Evolutionary conservation across 2,329 filamentous ascomycete species (phyloP).

Genomic region (Thielaviopsis euricoi): DNA sequence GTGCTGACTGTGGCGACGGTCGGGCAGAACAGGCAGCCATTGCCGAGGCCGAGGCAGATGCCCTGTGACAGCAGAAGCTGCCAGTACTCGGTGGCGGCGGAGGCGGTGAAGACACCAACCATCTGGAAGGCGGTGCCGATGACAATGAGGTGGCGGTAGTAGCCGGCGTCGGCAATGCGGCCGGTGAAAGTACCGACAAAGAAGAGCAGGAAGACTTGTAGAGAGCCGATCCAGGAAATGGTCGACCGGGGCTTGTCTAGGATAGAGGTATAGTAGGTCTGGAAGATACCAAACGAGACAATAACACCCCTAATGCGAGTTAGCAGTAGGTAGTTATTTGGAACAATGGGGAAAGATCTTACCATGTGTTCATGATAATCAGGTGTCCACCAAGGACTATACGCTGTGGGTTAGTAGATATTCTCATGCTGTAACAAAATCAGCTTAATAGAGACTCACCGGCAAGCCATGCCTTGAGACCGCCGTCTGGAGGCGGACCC

Average conservation of each 20-base stretch:
- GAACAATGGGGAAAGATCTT: constrained; percentile 2
- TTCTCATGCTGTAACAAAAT: not conserved
- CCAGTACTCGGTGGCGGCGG: constrained; percentile 31
- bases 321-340: not conserved
- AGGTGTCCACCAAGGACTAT: constrained; percentile 22
- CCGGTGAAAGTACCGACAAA: constrained; percentile 37
- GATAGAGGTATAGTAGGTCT: constrained; percentile 31
- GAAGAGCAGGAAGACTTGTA: constrained; percentile 38
- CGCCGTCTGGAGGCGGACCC: constrained; percentile 35
- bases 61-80: constrained; percentile 40
- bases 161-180: constrained; percentile 35
- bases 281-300: constrained; percentile 39
- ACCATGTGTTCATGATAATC: constrained; percentile 34
- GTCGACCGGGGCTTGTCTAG: constrained; percentile 26
- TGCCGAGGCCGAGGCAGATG: constrained; percentile 36
- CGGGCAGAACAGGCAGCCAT: constrained; percentile 48
- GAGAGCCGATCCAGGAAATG: constrained; percentile 37
- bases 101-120: constrained; percentile 31
- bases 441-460: constrained; percentile 19
- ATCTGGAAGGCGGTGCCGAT: constrained; percentile 26
- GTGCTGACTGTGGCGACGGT: constrained; percentile 48
- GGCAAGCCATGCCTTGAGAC: constrained; percentile 28
- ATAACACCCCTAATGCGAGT: constrained; percentile 27
- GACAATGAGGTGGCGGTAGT: constrained; percentile 28
- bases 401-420: not conserved